These are phyloP conservation scores for Fraxinus greggii DNA, from an alignment of 305 asterid species.

Conservation along the genomic window DNA sequence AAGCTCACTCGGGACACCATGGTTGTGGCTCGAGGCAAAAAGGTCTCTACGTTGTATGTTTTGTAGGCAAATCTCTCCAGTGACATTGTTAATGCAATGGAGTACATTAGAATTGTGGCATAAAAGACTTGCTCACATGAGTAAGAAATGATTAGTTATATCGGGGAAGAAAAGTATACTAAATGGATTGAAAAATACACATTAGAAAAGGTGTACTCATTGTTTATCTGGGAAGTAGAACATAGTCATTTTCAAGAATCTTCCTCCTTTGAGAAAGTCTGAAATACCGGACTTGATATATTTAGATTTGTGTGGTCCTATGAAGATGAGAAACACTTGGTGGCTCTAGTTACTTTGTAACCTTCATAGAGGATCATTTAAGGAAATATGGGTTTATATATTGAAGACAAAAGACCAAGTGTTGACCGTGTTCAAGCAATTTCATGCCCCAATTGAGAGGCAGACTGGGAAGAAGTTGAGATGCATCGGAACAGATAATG, in stretches of 20 bases:
- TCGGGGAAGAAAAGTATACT: background rate
- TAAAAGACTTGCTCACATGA: too few relatives aligned
- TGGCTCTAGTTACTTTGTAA: background rate
- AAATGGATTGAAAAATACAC: background rate
- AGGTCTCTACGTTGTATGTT: too few relatives aligned
- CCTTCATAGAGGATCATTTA: background rate
- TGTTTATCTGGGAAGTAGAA: background rate
- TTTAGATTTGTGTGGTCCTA: background rate
- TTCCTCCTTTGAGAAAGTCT: background rate
- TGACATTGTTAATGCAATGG: too few relatives aligned
- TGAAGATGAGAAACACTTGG: background rate
- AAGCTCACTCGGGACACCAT: too few relatives aligned
- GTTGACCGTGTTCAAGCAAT: background rate
- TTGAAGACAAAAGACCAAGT: slow-evolving; percentile 6
- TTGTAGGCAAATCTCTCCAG: too few relatives aligned
- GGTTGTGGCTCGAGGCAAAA: too few relatives aligned
- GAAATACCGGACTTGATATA: too few relatives aligned
- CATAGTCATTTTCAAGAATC: background rate
- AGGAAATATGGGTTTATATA: background rate
- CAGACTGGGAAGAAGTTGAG: background rate
- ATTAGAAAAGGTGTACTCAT: background rate
- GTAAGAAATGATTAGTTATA: background rate
- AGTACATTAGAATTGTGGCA: too few relatives aligned
- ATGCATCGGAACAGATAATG: background rate
- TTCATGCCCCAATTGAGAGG: background rate